Percentiles rank a stretch among this genome's conserved stretches.
Evolutionary conservation across 805 yeast species (phyloP).

Genomic region (Hanseniaspora nectarophila): DNA sequence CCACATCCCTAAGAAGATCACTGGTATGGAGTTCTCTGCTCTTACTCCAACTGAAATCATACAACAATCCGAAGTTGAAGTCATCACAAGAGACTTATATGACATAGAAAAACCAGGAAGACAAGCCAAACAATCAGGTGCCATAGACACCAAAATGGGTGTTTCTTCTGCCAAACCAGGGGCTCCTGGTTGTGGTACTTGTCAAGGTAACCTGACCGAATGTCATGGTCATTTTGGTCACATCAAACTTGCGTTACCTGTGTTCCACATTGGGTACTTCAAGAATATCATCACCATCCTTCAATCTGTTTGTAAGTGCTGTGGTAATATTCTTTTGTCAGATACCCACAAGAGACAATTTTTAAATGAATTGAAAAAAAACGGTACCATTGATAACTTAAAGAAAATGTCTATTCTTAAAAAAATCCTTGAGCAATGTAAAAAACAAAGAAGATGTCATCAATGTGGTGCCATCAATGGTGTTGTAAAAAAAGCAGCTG

Average conservation of each 20-base stretch:
- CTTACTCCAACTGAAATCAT: slow-evolving; percentile 83
- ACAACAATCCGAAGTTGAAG: slow-evolving; percentile 89
- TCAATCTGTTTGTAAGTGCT: slow-evolving; percentile 82
- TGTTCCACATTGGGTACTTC: slow-evolving; percentile 94
- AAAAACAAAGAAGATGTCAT: slow-evolving; percentile 84
- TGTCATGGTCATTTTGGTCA: slow-evolving; percentile 99
- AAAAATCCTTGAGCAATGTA: slow-evolving; percentile 79
- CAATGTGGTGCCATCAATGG: slow-evolving; percentile 85
- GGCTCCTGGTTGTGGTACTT: slow-evolving; percentile 73
- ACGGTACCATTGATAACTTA: slow-evolving; percentile 69
- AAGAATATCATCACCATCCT: slow-evolving; percentile 77
- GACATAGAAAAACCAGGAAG: slow-evolving; percentile 76
- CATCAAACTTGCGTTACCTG: slow-evolving; percentile 83
- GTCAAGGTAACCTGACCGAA: slow-evolving; percentile 81
- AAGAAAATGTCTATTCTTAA: slow-evolving; percentile 83
- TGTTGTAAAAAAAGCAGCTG: slow-evolving; percentile 90
- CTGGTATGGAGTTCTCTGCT: slow-evolving; percentile 85
- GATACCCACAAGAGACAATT: slow-evolving; percentile 60
- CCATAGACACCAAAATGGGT: slow-evolving; percentile 89
- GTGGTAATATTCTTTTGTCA: slow-evolving; percentile 66
- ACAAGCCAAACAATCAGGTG: slow-evolving; percentile 71
- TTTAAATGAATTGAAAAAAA: slow-evolving; percentile 68
- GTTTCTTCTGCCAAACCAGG: slow-evolving; percentile 52
- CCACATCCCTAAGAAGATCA: slow-evolving; percentile 78
- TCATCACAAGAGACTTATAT: slow-evolving; percentile 78